A percentile compares a stretch with the other conserved stretches of the same genome.
Evolutionary conservation across 768 basidiomycete species (phyloP).

Genomic region (Pisolithus microcarpus): DNA sequence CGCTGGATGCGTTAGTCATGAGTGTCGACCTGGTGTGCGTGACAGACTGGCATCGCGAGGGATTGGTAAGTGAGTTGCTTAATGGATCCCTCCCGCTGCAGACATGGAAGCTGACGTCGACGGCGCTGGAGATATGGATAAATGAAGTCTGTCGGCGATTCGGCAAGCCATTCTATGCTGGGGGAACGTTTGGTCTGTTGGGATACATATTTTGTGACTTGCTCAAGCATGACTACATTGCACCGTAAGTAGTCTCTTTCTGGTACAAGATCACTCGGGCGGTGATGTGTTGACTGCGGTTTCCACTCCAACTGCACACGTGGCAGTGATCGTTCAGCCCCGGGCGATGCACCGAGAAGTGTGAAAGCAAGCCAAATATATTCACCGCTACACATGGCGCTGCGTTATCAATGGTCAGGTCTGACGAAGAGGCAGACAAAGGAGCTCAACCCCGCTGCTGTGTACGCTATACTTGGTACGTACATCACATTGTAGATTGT

Average conservation of each 20-base stretch:
- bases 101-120: conserved; percentile 6
- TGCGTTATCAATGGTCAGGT: conserved; percentile 61
- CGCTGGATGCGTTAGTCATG: conserved; percentile 52
- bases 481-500: neutral
- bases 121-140: conserved; percentile 51
- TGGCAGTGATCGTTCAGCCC: conserved; percentile 55
- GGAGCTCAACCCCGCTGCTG: conserved; percentile 68
- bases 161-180: conserved; percentile 82
- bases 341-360: conserved; percentile 52
- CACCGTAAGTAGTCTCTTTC: conserved; percentile 51
- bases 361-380: conserved; percentile 60
- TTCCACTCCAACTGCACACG: neutral
- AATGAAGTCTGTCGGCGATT: conserved; percentile 74
- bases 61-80: conserved; percentile 49
- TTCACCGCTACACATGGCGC: conserved; percentile 51
- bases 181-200: conserved; percentile 81
- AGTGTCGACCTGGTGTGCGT: conserved; percentile 80
- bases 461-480: conserved; percentile 70
- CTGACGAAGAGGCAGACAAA: conserved; percentile 73
- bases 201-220: conserved; percentile 97
- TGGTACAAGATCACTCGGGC: too few relatives aligned
- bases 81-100: neutral
- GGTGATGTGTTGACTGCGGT: conserved; percentile 5
- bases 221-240: conserved; percentile 76
- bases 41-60: conserved; percentile 67